Conservation (phyloP, 164 flowering plant species). For the Dillenia suffruticosa region DNA sequence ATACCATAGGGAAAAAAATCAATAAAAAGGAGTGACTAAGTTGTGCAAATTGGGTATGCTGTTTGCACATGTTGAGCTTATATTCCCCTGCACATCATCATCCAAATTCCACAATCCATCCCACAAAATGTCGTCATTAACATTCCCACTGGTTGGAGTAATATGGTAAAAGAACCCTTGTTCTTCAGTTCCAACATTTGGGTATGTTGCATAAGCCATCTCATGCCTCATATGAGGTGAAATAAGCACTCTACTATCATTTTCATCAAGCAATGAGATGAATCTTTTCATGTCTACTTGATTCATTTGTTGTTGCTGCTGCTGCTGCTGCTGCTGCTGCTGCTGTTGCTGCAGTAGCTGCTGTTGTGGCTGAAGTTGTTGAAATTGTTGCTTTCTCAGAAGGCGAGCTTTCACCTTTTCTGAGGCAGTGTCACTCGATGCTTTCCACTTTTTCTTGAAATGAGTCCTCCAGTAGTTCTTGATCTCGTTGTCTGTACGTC, state of each 20-base stretch:
- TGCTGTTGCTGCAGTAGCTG: constrained; percentile 22
- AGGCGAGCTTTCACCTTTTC: constrained; percentile 42
- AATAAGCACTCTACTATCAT: constrained; percentile 9
- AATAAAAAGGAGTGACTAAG: constrained; percentile 3
- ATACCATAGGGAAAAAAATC: no score
- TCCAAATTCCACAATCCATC: constrained; percentile 65
- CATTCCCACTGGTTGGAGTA: no score
- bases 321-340: constrained; percentile 22
- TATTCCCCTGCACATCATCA: constrained; percentile 38
- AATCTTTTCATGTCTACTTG: constrained; percentile 39
- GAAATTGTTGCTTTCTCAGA: constrained; percentile 49
- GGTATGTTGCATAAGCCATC: neutral
- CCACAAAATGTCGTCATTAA: constrained; percentile 49
- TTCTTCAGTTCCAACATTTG: constrained; percentile 7
- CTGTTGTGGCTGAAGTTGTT: constrained; percentile 33
- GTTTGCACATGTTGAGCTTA: constrained; percentile 14
- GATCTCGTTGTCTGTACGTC: constrained; percentile 79
- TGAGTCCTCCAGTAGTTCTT: constrained; percentile 88
- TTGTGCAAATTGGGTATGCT: constrained; percentile 18
- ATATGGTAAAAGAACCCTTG: constrained; percentile 21
- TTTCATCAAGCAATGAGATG: constrained; percentile 33
- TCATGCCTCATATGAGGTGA: constrained; percentile 25
- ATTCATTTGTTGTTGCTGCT: constrained; percentile 17
- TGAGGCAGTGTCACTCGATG: constrained; percentile 18
- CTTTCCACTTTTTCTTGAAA: constrained; percentile 56